phyloP scores from a whole-genome alignment of 1,139 yeast species.

The Diutina rugosa region DNA sequence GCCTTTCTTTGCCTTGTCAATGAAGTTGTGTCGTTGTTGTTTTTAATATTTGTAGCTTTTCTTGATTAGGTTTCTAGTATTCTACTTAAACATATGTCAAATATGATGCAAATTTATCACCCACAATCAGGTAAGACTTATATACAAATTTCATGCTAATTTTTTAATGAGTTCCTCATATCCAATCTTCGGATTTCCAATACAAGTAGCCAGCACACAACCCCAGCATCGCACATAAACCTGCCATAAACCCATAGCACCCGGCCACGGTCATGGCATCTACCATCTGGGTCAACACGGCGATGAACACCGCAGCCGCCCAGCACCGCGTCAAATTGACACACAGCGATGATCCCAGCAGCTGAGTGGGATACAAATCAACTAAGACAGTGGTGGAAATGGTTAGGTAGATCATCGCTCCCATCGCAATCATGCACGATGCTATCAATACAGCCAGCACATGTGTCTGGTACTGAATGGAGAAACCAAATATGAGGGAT shows the following conservation, averaged over 20 bases:
- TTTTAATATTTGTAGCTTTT: too few relatives aligned
- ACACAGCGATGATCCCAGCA: conserved; percentile 4
- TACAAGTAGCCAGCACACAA: conserved; percentile 2
- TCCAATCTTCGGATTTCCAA: conserved; percentile 3
- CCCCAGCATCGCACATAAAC: conserved; percentile 7
- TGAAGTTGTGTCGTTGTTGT: too few relatives aligned
- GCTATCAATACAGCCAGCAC: conserved; percentile 3
- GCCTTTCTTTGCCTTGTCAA: too few relatives aligned
- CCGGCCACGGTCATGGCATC: conserved; percentile 6
- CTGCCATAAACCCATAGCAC: conserved; percentile 4
- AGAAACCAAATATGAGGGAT: background rate
- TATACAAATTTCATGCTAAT: too few relatives aligned
- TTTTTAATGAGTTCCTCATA: background rate
- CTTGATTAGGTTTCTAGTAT: too few relatives aligned
- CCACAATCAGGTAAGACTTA: too few relatives aligned
- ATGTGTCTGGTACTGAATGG: background rate
- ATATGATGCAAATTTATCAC: too few relatives aligned
- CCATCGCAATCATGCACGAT: conserved; percentile 2
- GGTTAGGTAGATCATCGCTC: background rate
- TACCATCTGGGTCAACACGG: conserved; percentile 47
- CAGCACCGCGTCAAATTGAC: conserved; percentile 4
- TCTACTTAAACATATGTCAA: too few relatives aligned
- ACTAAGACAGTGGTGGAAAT: conserved; percentile 1
- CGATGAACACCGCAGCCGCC: conserved; percentile 11
- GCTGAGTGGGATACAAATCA: conserved; percentile 2